Base-by-base conservation (phyloP, 345 rosid genomes). In the Salix viminalis region DNA sequence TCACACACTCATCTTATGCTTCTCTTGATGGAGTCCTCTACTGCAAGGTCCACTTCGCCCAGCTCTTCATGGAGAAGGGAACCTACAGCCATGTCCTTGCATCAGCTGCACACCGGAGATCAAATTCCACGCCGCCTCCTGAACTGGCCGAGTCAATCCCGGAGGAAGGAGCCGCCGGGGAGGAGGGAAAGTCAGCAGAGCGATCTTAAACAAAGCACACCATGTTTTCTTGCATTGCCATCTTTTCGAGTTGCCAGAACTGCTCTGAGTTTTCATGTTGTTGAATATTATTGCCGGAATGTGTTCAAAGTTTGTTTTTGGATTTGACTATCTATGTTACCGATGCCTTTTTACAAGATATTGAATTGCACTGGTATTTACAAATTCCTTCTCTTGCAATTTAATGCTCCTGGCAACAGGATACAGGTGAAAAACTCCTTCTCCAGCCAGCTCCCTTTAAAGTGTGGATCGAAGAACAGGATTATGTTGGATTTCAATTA, bases 11-110 rank as follows among this genome's bases (percentile, higher is more conserved):
- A 26, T 84, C 89, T 69, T 93, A 90, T 67, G 95, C 97, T 18
- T 89, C 97, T 37, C 89, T 90, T 39, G 93, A 91, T 72, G 97
- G 98, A 48, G 84, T 86, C 58, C 79, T 93, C 61, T 93, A 91
- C 84, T 93, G 98, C 91, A 91, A 86, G 84, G 92, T 88, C 85
- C 98, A 93, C 70, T 93, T 93, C 78, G 91, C 97, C 70, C 94
- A 88, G 86, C 86, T 91, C 67, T 93, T 91, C 87, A 90, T 86
- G 91, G 99, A 88, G 86, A 87, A 96, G 84, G 99, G 99, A 4
- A 91, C 81, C 83, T 96, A 90, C 72, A 88, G 79, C 76, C 99
- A 96, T 65, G 95, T 92, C 72, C 97, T 96, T 58, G 84, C 92
- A 84, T 76, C 91, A 0, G 88, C 98, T 12, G 64, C 77, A 69